Evolutionary conservation across 2,329 filamentous ascomycete genomes (phyloP).

Genomic region (Xenoacremonium recifei): DNA sequence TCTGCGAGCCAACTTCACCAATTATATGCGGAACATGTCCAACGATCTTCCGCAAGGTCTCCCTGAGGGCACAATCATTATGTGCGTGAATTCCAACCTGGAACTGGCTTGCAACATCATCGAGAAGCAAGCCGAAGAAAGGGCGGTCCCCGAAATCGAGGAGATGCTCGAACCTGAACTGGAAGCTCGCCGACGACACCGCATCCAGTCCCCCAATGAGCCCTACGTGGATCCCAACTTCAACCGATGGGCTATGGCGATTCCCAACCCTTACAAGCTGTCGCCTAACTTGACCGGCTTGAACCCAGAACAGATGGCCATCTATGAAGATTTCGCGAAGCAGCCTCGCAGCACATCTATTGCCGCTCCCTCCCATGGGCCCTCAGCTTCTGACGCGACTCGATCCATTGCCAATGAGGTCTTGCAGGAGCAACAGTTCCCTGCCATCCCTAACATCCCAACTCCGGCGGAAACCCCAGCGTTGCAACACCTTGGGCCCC

Average conservation of each 20-base stretch:
- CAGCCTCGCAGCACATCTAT: conserved; percentile 67
- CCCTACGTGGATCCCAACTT: conserved; percentile 79
- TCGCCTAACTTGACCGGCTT: conserved; percentile 67
- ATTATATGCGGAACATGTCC: conserved; percentile 80
- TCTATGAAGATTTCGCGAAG: conserved; percentile 94
- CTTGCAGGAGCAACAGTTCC: conserved; percentile 62
- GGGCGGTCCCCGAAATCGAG: conserved; percentile 91
- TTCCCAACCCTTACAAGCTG: conserved; percentile 90
- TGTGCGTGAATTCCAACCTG: conserved; percentile 98
- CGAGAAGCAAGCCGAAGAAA: conserved; percentile 91
- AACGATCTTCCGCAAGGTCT: conserved; percentile 74
- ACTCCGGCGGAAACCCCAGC: conserved; percentile 59
- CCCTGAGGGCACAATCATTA: conserved; percentile 91
- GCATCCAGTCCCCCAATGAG: conserved; percentile 72
- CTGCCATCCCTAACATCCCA: conserved; percentile 54
- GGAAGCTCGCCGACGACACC: conserved; percentile 73
- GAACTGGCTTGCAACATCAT: conserved; percentile 92
- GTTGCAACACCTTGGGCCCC: conserved; percentile 50
- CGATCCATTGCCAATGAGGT: conserved; percentile 63
- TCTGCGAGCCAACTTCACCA: conserved; percentile 92
- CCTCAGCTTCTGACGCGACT: conserved; percentile 60
- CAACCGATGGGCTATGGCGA: conserved; percentile 89
- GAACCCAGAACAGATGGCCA: conserved; percentile 88
- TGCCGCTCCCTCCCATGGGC: conserved; percentile 53
- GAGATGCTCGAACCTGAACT: conserved; percentile 84